Conservation (phyloP, 2,329 filamentous ascomycete species). For the Emmonsiellopsis sp. region DNA sequence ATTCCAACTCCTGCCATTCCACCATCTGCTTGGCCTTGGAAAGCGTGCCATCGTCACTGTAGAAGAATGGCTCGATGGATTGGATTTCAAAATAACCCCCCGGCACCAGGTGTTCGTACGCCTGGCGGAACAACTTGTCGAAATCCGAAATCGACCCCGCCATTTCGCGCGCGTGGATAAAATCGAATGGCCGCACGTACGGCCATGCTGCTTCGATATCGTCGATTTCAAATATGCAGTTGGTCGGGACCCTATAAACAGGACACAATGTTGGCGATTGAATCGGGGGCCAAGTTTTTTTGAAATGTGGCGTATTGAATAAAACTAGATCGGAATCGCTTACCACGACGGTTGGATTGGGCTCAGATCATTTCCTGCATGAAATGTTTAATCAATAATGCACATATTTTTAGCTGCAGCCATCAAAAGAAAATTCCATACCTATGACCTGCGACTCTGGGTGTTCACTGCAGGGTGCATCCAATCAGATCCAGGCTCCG, state of each 20-base stretch:
- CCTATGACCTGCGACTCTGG: constrained; percentile 1
- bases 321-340: background rate
- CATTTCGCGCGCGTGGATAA: constrained; percentile 17
- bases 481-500: constrained; percentile 7
- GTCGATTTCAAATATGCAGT: constrained; percentile 18
- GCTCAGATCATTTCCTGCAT: constrained; percentile 6
- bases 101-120: constrained; percentile 30
- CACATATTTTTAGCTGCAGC: background rate
- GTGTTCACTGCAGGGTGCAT: background rate
- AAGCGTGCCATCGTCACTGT: constrained; percentile 22
- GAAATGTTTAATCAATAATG: background rate
- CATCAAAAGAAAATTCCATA: constrained; percentile 9
- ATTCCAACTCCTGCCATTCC: background rate
- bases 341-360: constrained; percentile 6
- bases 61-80: constrained; percentile 18
- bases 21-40: background rate
- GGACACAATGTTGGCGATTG: background rate
- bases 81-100: constrained; percentile 46
- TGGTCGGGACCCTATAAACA: constrained; percentile 16
- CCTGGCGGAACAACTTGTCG: constrained; percentile 14
- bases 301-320: no score
- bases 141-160: constrained; percentile 15
- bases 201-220: constrained; percentile 17
- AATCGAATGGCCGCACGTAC: constrained; percentile 10
- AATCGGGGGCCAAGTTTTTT: no score